Evolutionary conservation across 495 filamentous ascomycete genomes (phyloP), one percentile per base, ranked within the genome.

Genomic region (Penicillium goetzii): DNA sequence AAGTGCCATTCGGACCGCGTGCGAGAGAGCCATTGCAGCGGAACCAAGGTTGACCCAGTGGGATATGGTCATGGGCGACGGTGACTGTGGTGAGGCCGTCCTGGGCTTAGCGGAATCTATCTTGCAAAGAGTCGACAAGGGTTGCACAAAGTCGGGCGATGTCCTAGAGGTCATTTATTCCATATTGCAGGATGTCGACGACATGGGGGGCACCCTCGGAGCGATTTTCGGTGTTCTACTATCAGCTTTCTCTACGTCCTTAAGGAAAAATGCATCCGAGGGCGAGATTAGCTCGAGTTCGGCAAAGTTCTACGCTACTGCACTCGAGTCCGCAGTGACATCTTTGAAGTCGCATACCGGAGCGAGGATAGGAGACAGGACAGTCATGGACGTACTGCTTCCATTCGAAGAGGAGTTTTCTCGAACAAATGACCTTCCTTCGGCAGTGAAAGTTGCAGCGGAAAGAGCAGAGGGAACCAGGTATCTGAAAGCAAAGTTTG

Each of bases 201-300:
- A 53, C 28, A 66, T 66, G 63, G 63, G 63, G 25, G 63, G 63
- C 15, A 66, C 63, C 30, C 60, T 60, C 7, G 63, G 63, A 14
- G 63, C 63, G 49, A 54, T 66, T 12, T 66, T 61, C 26, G 63
- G 63, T 1, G 61, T 66, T 6, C 61, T 66, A 25, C 49, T 66
- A 5, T 58, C 56, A 6, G 56, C 63, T 1, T 66, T 66, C 32
- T 55, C 52, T 8, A 53, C 59, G 2, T 49, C 52, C 6, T 34
- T 66, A 14, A 54, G 56, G 32, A 56, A 41, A 26, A 61, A 58
- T 28, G 40, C 45, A 15, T 41, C 32, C 26, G 63, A 61, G 0
- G 15, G 38, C 38, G 56, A 66, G 30, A 32, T 49, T 3, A 56
- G 54, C 25, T 10, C 50, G 4, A 54, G 53, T 17, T 49, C 57